These are phyloP conservation scores for Eleusine indica DNA, from an alignment of 176 grass and related monocot genomes.

Conservation along the genomic window DNA sequence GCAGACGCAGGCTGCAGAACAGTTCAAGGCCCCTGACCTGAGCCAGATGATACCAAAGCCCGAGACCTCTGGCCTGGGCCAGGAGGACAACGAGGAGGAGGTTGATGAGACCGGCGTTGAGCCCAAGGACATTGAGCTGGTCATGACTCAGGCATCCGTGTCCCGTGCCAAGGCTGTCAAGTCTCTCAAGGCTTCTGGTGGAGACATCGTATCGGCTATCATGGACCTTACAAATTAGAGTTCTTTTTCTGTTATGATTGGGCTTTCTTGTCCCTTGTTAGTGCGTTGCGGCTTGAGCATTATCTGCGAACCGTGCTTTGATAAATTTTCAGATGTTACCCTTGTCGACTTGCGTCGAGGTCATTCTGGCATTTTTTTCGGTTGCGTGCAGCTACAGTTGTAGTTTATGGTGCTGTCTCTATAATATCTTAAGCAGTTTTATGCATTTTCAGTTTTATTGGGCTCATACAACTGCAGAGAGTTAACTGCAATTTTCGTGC, in stretches of 20 bases:
- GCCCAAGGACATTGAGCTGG: slow-evolving; percentile 66
- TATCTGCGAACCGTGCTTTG: slow-evolving; percentile 2
- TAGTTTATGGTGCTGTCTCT: not conserved
- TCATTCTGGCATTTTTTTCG: not conserved
- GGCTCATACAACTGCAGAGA: not conserved
- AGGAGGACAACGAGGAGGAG: slow-evolving; percentile 63
- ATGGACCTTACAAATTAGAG: slow-evolving; percentile 68
- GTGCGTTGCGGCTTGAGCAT: slow-evolving; percentile 8
- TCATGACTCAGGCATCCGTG: slow-evolving; percentile 66
- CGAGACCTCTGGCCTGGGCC: slow-evolving; percentile 39
- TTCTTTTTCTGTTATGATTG: not conserved
- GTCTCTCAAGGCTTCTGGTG: slow-evolving; percentile 55
- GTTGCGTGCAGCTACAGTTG: not conserved
- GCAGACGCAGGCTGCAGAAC: slow-evolving; percentile 68
- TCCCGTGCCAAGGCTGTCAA: slow-evolving; percentile 57
- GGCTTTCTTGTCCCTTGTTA: not conserved
- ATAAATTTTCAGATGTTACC: not conserved
- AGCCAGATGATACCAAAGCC: slow-evolving; percentile 47
- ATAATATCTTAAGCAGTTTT: too few relatives aligned
- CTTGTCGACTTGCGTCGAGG: not conserved
- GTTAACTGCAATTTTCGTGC: too few relatives aligned
- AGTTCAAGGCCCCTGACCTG: slow-evolving; percentile 63
- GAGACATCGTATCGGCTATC: slow-evolving; percentile 73
- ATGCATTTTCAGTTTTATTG: not conserved
- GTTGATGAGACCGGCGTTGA: slow-evolving; percentile 62